phyloP scores from a whole-genome alignment of 257 asterid genomes.

The Handroanthus guayacan region DNA sequence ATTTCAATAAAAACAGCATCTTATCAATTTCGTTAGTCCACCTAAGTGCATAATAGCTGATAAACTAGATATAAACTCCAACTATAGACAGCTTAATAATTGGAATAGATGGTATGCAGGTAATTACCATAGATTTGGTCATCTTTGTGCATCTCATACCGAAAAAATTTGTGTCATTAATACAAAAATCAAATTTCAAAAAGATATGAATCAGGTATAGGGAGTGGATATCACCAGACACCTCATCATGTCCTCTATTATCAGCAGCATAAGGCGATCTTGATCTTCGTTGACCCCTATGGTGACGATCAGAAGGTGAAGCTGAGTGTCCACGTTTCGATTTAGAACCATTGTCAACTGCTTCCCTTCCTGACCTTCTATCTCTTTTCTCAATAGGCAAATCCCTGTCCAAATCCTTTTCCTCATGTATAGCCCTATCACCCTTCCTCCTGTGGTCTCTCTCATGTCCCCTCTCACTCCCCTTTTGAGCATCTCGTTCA shows the following conservation, averaged over 20 bases:
- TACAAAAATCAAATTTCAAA: constrained; percentile 8
- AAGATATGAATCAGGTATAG: constrained; percentile 36
- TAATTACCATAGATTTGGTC: neutral
- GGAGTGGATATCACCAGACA: constrained; percentile 80
- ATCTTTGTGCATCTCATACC: constrained; percentile 8
- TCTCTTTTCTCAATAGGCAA: constrained; percentile 54
- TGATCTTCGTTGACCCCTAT: constrained; percentile 69
- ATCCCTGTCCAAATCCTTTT: constrained; percentile 56
- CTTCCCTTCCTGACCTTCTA: constrained; percentile 64
- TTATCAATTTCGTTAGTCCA: constrained; percentile 16
- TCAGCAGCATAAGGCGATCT: constrained; percentile 68
- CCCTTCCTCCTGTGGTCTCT: constrained; percentile 53
- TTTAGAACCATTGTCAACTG: constrained; percentile 58
- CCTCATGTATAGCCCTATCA: constrained; percentile 55
- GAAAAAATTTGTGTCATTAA: constrained; percentile 6
- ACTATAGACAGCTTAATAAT: neutral
- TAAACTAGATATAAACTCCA: constrained; percentile 9
- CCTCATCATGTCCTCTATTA: constrained; percentile 78
- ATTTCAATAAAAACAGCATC: constrained; percentile 8
- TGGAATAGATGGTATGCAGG: neutral
- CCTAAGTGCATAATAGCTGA: constrained; percentile 1
- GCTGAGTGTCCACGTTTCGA: constrained; percentile 55
- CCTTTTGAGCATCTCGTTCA: constrained; percentile 59
- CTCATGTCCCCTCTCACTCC: constrained; percentile 55
- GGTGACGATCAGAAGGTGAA: constrained; percentile 68